Base-by-base conservation (phyloP, 176 grass and related monocot species). In the Oryza punctata region DNA sequence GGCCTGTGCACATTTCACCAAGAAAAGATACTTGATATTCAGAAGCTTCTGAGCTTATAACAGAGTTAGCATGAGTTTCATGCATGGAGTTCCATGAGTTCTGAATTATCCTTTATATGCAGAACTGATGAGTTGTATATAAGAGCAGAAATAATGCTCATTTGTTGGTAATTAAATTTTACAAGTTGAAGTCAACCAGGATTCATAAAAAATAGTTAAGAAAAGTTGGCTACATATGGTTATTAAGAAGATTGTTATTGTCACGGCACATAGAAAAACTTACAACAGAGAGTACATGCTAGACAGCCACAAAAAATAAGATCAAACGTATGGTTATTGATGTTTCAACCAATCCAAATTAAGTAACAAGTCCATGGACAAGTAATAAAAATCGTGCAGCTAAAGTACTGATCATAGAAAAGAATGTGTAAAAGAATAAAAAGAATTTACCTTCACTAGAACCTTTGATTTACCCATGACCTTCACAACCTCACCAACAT, bases 391-490 rank as follows among this genome's bases (percentile, higher is more conserved):
- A 21, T 21, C 5, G 5, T 1, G 8, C 57, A 67, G 19, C 33
- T 18, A 81, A 18, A 81, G 12, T 25, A 16, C 1, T 32, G 2
- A 59, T 24, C 3, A 9, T 61, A 10, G n/a, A 65, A 77, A 10
- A 25, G 19, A 26, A 50, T 14, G 23, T 69, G 46, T 60, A 77
- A 61, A 67, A 23, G 63, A 47, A 37, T 11, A 44, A 77, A 33
- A 30, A 12, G 57, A 35, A 78, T 57, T 78, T 93, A 98, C 96
- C 93, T 98, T 98, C 26, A 98, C 96, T 63, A 98, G 87, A 85
- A 98, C 96, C 85, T 98, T 98, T 18, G 96, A 98, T 87, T 98
- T 98, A 2, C 96, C 96, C 93, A 98, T 98, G 81, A 98, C 93
- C 80, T 98, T 98, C 67, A 95, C 96, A 27, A 98, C 96, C 85